Evolutionary conservation across 2,329 filamentous ascomycete species (phyloP), one percentile per base, ranked within the genome.

Genomic region (Cercospora zeina): DNA sequence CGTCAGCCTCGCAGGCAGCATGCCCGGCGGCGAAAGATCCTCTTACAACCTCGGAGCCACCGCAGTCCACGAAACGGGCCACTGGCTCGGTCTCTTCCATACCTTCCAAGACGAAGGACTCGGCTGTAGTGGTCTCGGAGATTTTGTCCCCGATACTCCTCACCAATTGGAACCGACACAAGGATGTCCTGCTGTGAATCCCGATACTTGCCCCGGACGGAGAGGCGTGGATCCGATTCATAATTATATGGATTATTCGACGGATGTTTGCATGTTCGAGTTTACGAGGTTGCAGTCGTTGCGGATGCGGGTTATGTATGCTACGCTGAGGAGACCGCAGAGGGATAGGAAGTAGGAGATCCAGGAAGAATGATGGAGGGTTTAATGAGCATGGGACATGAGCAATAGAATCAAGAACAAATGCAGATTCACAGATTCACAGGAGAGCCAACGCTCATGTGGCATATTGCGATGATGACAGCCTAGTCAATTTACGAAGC

Each of bases 1-100:
- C 72, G 82, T 82, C 66, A 75, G 84, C 50, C 76, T 83, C 24
- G 80, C 80, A 5, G 77, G 76, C 57, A 83, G 80, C 10, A 81
- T 85, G 77, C 82, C 82, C 4, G 77, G 77, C 30, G 81, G 81
- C 19, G 64, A 71, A 34, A 71, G 80, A 42, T 65, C 72, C 14
- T 19, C 27, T 14, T 84, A 82, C 70, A 74, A 77, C 64, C 61
- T 67, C 21, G 77, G 77, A 27, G 75, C 70, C 65, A 78, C 76
- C 0, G 75, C 76, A 2, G 76, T 77, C 7, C 76, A 78, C 65
- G 76, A 79, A 65, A 74, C 74, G 11, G 77, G 77, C 1, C 77
- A 78, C 65, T 78, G 77, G 77, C 55, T 65, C 31, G 63, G 57
- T 11, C 49, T 65, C 14, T 42, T 54, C 27, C 63, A 65, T 42